These are phyloP conservation scores for Tephrocybe rancida DNA, from an alignment of 768 basidiomycete species.

Conservation along the genomic window DNA sequence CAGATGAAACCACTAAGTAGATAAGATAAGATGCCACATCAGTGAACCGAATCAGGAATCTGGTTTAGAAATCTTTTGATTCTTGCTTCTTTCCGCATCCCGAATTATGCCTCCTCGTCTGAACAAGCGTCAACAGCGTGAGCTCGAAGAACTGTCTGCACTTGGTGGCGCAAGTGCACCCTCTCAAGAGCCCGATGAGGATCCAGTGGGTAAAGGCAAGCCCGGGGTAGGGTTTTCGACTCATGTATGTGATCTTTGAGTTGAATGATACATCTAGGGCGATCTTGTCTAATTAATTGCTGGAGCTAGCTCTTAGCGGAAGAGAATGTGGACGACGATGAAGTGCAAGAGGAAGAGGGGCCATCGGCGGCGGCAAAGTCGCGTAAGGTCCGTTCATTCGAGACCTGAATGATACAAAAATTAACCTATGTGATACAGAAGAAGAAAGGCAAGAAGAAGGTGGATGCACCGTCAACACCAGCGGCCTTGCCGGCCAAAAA, in stretches of 20 bases:
- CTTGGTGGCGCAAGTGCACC: conserved; percentile 32
- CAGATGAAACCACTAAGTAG: too few species aligned
- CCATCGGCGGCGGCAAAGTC: conserved; percentile 31
- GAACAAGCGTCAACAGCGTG: conserved; percentile 87
- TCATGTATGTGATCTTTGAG: conserved; percentile 2
- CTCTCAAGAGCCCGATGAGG: conserved; percentile 42
- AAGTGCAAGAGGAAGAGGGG: conserved; percentile 27
- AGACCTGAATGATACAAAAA: too few species aligned
- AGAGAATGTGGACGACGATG: conserved; percentile 4
- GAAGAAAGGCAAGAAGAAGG: conserved; percentile 44
- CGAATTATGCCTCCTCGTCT: conserved; percentile 71
- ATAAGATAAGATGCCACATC: too few species aligned
- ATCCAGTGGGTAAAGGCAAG: conserved; percentile 20
- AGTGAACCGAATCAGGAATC: too few species aligned
- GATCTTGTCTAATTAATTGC: neutral
- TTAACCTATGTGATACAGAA: conserved; percentile 15
- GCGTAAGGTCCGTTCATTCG: conserved; percentile 41
- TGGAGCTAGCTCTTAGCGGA: conserved; percentile 43
- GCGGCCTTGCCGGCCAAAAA: conserved; percentile 27
- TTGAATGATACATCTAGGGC: neutral
- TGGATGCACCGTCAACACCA: conserved; percentile 14
- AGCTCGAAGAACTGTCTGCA: conserved; percentile 76
- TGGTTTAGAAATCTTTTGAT: too few species aligned
- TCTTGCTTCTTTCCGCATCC: too few species aligned
- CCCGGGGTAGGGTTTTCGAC: conserved; percentile 38